These are phyloP conservation scores for Chlorella ohadii DNA, from an alignment of 139 green algal genomes.

Conservation along the genomic window DNA sequence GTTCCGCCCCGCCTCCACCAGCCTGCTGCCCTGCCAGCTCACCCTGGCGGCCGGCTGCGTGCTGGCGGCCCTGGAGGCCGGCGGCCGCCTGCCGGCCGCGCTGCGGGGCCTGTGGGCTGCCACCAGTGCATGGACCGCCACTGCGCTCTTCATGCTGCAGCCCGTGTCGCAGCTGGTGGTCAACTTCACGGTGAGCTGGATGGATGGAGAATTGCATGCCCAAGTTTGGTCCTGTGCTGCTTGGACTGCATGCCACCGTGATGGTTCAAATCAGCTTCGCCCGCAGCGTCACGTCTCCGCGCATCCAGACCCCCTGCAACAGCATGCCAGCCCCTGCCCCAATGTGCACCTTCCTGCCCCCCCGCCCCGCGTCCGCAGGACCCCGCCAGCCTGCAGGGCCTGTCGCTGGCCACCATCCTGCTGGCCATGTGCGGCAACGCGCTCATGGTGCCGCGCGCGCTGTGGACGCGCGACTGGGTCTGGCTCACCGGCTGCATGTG, in stretches of 20 bases:
- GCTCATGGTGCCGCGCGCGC: constrained; percentile 89
- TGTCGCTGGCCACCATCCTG: constrained; percentile 78
- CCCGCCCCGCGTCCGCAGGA: constrained; percentile 29
- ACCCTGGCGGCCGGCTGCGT: constrained; percentile 3
- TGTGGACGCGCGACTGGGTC: constrained; percentile 81
- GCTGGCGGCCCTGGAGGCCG: background rate
- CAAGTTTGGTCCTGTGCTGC: too few species aligned
- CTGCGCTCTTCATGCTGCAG: constrained; percentile 81
- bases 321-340: too few species aligned
- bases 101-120: constrained; percentile 24
- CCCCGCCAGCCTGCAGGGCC: constrained; percentile 65
- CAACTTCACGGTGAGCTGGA: constrained; percentile 2
- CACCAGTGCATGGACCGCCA: constrained; percentile 75
- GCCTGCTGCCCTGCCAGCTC: constrained; percentile 1
- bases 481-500: constrained; percentile 74
- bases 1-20: constrained; percentile 4
- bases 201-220: too few species aligned
- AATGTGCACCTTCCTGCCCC: background rate
- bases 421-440: constrained; percentile 86
- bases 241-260: too few species aligned
- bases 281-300: too few species aligned
- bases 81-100: constrained; percentile 11
- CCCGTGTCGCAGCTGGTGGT: constrained; percentile 73
- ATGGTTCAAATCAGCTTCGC: too few species aligned
- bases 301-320: too few species aligned